These are phyloP conservation scores for Acrocalymma vagum DNA, from an alignment of 2,329 filamentous ascomycete species.

Conservation along the genomic window DNA sequence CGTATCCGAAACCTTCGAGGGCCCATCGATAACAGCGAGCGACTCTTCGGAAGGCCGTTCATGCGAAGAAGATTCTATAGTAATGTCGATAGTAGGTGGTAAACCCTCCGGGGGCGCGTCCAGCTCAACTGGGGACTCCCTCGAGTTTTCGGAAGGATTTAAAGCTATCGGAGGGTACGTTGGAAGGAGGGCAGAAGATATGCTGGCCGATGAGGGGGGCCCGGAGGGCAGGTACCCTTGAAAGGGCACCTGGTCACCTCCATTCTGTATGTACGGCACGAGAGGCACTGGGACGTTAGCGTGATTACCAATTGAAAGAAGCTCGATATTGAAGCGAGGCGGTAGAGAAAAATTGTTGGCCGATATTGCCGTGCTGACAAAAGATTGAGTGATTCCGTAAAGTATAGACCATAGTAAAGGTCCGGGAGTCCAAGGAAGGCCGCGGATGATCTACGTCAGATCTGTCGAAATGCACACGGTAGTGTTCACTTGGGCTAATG, in stretches of 20 bases:
- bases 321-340: constrained; percentile 9
- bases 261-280: constrained; percentile 44
- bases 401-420: constrained; percentile 11
- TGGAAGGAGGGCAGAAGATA: constrained; percentile 30
- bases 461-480: background rate
- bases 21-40: constrained; percentile 19
- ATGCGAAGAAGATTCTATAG: constrained; percentile 33
- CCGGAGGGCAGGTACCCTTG: constrained; percentile 32
- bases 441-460: constrained; percentile 30
- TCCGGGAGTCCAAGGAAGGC: constrained; percentile 25
- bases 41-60: constrained; percentile 27
- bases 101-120: constrained; percentile 30
- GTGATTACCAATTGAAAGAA: constrained; percentile 22
- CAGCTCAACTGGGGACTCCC: constrained; percentile 30
- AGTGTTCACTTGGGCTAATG: constrained; percentile 15
- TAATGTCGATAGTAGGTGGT: constrained; percentile 38
- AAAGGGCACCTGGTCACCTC: constrained; percentile 45
- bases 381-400: constrained; percentile 16
- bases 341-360: constrained; percentile 17
- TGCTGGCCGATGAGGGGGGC: constrained; percentile 28
- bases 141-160: constrained; percentile 22
- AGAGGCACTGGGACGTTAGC: constrained; percentile 46
- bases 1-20: constrained; percentile 24
- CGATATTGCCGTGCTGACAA: constrained; percentile 40
- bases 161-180: constrained; percentile 32